Percentiles rank a stretch among this genome's conserved stretches.
These are phyloP conservation scores for Asterionellopsis glacialis DNA, from an alignment of 108 stramenopile species.

Conservation along the genomic window DNA sequence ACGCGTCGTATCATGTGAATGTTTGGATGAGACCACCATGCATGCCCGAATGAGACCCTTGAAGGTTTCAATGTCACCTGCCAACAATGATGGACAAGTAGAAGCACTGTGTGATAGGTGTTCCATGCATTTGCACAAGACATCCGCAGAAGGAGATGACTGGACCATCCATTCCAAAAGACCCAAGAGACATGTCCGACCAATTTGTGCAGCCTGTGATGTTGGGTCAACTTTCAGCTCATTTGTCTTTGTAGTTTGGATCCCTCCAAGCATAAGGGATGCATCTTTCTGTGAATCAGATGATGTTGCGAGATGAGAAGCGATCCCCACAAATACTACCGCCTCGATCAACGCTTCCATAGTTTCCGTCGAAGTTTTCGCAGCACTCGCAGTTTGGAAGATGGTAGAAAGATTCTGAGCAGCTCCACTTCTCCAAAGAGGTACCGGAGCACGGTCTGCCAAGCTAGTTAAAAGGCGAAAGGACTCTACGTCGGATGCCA, in stretches of 20 bases:
- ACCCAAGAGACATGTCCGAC: constrained; percentile 14
- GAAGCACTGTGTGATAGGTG: constrained; percentile 17
- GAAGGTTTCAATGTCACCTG: constrained; percentile 34
- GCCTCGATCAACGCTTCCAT: constrained; percentile 30
- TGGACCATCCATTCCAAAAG: not conserved
- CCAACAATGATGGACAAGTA: constrained; percentile 50
- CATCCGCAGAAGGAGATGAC: not conserved
- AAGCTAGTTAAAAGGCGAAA: constrained; percentile 39
- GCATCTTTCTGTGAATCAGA: not conserved
- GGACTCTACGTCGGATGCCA: constrained; percentile 18
- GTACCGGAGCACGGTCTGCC: constrained; percentile 53
- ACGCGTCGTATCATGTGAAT: constrained; percentile 9
- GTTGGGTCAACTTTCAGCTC: constrained; percentile 26
- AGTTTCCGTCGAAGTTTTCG: constrained; percentile 7
- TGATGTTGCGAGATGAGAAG: constrained; percentile 18
- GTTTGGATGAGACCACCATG: constrained; percentile 21
- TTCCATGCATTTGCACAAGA: constrained; percentile 14
- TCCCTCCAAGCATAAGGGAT: not conserved
- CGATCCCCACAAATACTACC: constrained; percentile 38
- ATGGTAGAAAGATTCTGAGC: constrained; percentile 6
- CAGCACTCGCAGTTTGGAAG: constrained; percentile 8
- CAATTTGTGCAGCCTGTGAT: constrained; percentile 22
- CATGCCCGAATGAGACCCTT: constrained; percentile 31
- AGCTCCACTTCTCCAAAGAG: constrained; percentile 26
- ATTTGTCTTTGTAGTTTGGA: constrained; percentile 4